These are phyloP conservation scores for Carex cristatella DNA, from an alignment of 176 grass and related monocot species.

Conservation along the genomic window DNA sequence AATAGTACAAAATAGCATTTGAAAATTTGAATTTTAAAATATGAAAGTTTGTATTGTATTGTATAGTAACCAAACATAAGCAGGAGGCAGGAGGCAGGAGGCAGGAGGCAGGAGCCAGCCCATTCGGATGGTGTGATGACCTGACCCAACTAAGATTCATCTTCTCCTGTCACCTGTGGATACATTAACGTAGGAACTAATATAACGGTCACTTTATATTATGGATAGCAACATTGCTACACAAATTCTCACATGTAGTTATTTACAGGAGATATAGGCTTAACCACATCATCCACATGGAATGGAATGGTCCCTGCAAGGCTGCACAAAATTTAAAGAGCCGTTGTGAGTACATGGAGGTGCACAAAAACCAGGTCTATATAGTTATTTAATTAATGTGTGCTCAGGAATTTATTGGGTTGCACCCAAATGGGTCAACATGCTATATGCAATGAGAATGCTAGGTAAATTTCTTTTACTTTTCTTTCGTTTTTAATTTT, in stretches of 20 bases:
- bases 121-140: slow-evolving; percentile 20
- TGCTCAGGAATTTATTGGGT: background rate
- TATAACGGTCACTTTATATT: background rate
- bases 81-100: background rate
- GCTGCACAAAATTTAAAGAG: background rate
- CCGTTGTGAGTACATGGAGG: background rate
- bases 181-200: background rate
- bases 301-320: slow-evolving; percentile 2
- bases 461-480: background rate
- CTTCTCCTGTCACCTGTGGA: background rate
- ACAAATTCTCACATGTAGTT: background rate
- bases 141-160: slow-evolving; percentile 14
- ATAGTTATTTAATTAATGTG: background rate
- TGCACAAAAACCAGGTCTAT: slow-evolving; percentile 5
- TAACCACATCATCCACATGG: slow-evolving; percentile 17
- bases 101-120: background rate
- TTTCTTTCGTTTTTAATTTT: background rate
- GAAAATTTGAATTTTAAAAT: slow-evolving; percentile 15
- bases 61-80: background rate
- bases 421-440: background rate
- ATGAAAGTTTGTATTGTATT: background rate
- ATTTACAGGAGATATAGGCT: background rate
- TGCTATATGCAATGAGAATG: background rate
- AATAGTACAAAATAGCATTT: slow-evolving; percentile 6
- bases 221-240: background rate